phyloP scores from a whole-genome alignment of 305 asterid species.

The Euphrasia arctica region DNA sequence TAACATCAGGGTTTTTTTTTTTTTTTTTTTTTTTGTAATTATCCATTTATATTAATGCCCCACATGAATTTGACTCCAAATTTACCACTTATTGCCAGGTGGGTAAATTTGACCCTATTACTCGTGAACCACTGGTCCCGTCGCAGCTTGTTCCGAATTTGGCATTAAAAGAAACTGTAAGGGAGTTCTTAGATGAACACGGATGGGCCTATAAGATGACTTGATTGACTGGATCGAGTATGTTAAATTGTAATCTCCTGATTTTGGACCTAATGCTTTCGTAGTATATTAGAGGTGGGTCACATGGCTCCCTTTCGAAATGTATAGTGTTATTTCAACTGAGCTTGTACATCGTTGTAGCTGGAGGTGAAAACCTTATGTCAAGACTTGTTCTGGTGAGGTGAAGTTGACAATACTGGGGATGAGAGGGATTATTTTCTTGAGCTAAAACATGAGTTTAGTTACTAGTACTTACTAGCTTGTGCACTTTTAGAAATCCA shows the following conservation, averaged over 20 bases:
- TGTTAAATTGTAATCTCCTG: slow-evolving; percentile 11
- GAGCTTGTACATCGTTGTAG: slow-evolving; percentile 28
- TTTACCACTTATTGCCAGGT: slow-evolving; percentile 41
- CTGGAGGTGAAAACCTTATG: slow-evolving; percentile 4
- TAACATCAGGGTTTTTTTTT: too few relatives aligned
- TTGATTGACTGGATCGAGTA: slow-evolving; percentile 28
- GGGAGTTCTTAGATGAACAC: slow-evolving; percentile 55
- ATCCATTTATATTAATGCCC: background rate
- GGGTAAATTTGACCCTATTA: slow-evolving; percentile 80
- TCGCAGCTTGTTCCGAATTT: slow-evolving; percentile 75
- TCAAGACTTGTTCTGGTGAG: background rate
- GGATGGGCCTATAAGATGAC: slow-evolving; percentile 84
- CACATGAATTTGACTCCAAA: slow-evolving; percentile 19
- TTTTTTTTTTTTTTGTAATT: too few relatives aligned
- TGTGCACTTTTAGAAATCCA: too few relatives aligned
- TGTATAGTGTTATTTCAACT: slow-evolving; percentile 13
- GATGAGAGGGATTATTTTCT: too few relatives aligned
- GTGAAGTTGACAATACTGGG: background rate
- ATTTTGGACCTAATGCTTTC: slow-evolving; percentile 19
- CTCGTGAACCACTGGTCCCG: slow-evolving; percentile 55
- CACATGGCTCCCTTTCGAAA: slow-evolving; percentile 20
- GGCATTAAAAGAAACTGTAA: slow-evolving; percentile 86
- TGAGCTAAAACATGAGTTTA: too few relatives aligned
- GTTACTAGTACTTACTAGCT: too few relatives aligned
- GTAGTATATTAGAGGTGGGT: slow-evolving; percentile 17